Evolutionary conservation across 768 basidiomycete species (phyloP).

Genomic region (Tulasnella sp.): DNA sequence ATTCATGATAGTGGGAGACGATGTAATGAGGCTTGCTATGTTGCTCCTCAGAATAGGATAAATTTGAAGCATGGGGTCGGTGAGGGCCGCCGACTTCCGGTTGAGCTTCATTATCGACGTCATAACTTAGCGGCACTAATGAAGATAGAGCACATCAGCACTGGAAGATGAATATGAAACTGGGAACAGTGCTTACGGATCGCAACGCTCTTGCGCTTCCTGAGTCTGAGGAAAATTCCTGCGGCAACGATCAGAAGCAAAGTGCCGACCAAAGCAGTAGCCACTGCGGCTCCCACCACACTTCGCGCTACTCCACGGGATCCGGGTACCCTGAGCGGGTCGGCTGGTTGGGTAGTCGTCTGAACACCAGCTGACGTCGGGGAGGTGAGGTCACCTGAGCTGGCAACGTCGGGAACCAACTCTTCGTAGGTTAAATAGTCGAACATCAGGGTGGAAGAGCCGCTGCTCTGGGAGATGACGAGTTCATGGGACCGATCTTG

Average conservation of each 20-base stretch:
- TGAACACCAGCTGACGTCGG: neutral
- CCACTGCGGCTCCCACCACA: neutral
- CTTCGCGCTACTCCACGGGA: neutral
- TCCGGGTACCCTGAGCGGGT: neutral
- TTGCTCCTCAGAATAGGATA: neutral
- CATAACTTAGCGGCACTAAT: neutral
- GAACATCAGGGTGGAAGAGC: neutral
- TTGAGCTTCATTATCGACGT: neutral
- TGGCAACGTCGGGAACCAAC: neutral
- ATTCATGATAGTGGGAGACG: neutral
- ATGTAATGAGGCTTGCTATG: neutral
- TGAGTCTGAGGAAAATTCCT: neutral
- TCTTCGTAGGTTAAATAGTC: constrained; percentile 5
- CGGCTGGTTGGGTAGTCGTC: neutral
- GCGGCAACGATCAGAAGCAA: neutral
- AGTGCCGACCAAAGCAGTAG: neutral
- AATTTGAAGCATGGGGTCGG: neutral
- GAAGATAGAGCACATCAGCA: neutral
- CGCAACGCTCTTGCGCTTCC: neutral
- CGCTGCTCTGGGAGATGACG: neutral
- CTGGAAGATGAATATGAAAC: neutral
- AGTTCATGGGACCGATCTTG: neutral
- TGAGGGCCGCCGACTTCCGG: too few species aligned
- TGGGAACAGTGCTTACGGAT: neutral
- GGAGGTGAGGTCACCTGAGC: neutral